Evolutionary conservation across 305 asterid genomes (phyloP).

Genomic region (Stenogyne calaminthoides): DNA sequence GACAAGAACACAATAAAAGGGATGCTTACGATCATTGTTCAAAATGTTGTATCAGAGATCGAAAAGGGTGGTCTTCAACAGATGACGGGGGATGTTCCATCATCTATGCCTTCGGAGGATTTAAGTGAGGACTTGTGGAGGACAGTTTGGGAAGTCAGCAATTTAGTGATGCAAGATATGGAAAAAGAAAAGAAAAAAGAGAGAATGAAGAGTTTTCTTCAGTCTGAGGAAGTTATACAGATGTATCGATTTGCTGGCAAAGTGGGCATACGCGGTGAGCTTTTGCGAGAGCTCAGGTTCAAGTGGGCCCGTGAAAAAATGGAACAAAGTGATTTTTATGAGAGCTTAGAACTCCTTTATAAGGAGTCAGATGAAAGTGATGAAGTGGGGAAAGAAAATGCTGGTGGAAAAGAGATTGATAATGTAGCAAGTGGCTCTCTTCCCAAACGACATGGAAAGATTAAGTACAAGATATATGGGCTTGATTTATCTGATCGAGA

Average conservation of each 20-base stretch:
- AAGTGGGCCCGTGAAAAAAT: slow-evolving; percentile 92
- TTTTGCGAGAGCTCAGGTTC: slow-evolving; percentile 89
- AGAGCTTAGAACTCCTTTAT: slow-evolving; percentile 47
- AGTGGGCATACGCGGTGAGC: slow-evolving; percentile 86
- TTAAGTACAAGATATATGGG: slow-evolving; percentile 86
- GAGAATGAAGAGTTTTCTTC: slow-evolving; percentile 80
- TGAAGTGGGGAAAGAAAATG: slow-evolving; percentile 25
- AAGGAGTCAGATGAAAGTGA: slow-evolving; percentile 33
- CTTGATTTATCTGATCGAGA: slow-evolving; percentile 75
- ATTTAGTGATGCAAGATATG: slow-evolving; percentile 74
- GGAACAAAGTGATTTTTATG: slow-evolving; percentile 78
- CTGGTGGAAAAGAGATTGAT: slow-evolving; percentile 3
- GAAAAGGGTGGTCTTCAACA: slow-evolving; percentile 68
- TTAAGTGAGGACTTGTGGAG: slow-evolving; percentile 85
- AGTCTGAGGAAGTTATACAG: slow-evolving; percentile 87
- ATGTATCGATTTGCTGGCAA: slow-evolving; percentile 90
- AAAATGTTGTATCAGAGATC: slow-evolving; percentile 58
- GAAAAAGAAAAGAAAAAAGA: slow-evolving; percentile 82
- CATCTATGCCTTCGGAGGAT: slow-evolving; percentile 46
- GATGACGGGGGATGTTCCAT: slow-evolving; percentile 37
- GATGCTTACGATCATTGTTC: slow-evolving; percentile 79
- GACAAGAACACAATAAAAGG: slow-evolving; percentile 66
- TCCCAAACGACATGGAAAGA: slow-evolving; percentile 88
- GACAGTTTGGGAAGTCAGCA: slow-evolving; percentile 83
- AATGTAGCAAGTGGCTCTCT: slow-evolving; percentile 42